Evolutionary conservation across 371 early-diverging fungal species (phyloP).

Genomic region (Polyrhizophydium stewartii): DNA sequence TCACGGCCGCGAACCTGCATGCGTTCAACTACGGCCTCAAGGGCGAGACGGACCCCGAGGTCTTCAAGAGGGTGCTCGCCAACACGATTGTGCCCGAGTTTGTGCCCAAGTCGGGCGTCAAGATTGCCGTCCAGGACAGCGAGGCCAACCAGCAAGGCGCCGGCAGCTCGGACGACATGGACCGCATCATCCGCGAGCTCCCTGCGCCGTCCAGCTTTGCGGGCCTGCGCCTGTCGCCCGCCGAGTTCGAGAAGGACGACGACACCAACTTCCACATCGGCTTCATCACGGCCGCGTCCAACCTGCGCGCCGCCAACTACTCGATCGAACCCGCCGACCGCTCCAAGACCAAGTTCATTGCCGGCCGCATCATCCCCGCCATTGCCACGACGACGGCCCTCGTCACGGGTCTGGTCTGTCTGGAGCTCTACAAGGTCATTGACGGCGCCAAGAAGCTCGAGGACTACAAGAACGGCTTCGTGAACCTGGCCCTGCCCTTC

Average conservation of each 20-base stretch:
- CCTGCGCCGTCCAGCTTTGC: slow-evolving; percentile 72
- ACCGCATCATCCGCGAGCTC: slow-evolving; percentile 59
- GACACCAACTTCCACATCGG: slow-evolving; percentile 99
- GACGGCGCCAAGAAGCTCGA: slow-evolving; percentile 79
- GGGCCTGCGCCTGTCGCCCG: slow-evolving; percentile 68
- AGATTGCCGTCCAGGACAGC: slow-evolving; percentile 93
- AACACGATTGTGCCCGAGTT: slow-evolving; percentile 81
- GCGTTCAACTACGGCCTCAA: slow-evolving; percentile 92
- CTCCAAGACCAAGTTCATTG: slow-evolving; percentile 98
- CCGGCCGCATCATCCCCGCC: slow-evolving; percentile 99
- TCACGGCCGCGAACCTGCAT: slow-evolving; percentile 89
- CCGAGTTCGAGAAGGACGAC: slow-evolving; percentile 98
- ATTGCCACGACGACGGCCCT: slow-evolving; percentile 99
- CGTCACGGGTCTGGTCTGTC: slow-evolving; percentile 97
- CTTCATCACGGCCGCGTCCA: slow-evolving; percentile 97
- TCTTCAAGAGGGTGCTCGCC: slow-evolving; percentile 61
- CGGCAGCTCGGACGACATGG: slow-evolving; percentile 43
- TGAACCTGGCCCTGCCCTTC: slow-evolving; percentile 99
- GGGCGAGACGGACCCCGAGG: slow-evolving; percentile 53
- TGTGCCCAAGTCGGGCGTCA: slow-evolving; percentile 87
- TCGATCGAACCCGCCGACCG: slow-evolving; percentile 90
- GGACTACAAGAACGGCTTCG: slow-evolving; percentile 98
- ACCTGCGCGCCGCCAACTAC: slow-evolving; percentile 97
- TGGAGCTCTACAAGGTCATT: slow-evolving; percentile 95
- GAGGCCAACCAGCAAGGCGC: slow-evolving; percentile 39